Conservation (phyloP, 768 basidiomycete genomes). For the Tephrocybe rancida region DNA sequence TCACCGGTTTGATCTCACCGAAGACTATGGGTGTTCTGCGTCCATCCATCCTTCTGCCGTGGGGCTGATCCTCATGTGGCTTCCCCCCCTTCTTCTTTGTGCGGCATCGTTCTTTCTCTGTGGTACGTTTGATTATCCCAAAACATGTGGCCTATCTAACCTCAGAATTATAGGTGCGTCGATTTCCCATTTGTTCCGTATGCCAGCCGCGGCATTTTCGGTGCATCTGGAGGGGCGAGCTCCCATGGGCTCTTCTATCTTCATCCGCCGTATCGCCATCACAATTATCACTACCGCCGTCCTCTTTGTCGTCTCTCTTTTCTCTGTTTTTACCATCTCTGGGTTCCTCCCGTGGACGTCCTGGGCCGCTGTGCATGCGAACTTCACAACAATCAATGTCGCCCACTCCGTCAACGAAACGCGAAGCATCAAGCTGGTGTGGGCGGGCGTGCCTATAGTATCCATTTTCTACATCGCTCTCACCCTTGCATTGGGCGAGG, state of each 20-base stretch:
- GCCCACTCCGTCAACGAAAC: constrained; percentile 25
- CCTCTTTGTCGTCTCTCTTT: constrained; percentile 40
- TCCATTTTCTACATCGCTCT: constrained; percentile 42
- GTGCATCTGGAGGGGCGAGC: constrained; percentile 41
- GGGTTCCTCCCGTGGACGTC: constrained; percentile 40
- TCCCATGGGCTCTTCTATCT: constrained; percentile 45
- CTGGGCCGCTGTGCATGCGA: constrained; percentile 49
- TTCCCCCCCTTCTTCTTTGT: constrained; percentile 47
- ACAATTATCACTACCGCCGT: constrained; percentile 44
- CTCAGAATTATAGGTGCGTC: constrained; percentile 28
- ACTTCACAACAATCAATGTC: constrained; percentile 39
- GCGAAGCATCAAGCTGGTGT: constrained; percentile 28
- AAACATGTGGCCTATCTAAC: not conserved
- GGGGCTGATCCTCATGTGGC: constrained; percentile 44
- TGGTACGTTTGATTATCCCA: constrained; percentile 30
- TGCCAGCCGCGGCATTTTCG: constrained; percentile 26
- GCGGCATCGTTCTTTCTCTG: constrained; percentile 41
- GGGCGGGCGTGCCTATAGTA: constrained; percentile 43
- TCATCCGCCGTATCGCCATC: constrained; percentile 58
- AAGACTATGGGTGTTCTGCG: constrained; percentile 58
- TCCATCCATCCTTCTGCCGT: constrained; percentile 45
- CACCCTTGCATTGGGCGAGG: constrained; percentile 38
- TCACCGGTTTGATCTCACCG: constrained; percentile 62
- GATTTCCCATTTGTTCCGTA: constrained; percentile 31
- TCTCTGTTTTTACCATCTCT: constrained; percentile 37